Percentiles rank a stretch among this genome's conserved stretches.
These are phyloP conservation scores for Drechslera avenae DNA, from an alignment of 2,329 filamentous ascomycete species.

Conservation along the genomic window DNA sequence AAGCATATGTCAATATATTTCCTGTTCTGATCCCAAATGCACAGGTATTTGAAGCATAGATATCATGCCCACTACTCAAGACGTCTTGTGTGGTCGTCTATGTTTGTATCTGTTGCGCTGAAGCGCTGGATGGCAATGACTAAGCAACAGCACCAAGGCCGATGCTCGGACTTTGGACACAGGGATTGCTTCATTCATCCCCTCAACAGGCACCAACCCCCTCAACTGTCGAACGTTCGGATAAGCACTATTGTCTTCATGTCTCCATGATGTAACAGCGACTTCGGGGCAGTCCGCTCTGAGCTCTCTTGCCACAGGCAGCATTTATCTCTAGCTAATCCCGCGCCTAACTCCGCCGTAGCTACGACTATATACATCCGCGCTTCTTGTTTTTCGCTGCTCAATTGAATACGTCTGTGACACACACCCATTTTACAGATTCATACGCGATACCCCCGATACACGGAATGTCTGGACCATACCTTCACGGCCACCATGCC, in stretches of 20 bases:
- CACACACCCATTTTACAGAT: neutral
- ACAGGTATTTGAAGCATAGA: too few species aligned
- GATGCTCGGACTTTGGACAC: constrained; percentile 9
- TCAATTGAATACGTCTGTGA: neutral
- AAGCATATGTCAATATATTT: too few species aligned
- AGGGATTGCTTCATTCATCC: neutral
- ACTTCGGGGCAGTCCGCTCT: neutral
- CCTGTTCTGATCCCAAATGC: too few species aligned
- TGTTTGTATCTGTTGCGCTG: too few species aligned
- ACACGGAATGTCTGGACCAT: constrained; percentile 27
- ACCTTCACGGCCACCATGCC: constrained; percentile 51
- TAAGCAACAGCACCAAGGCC: constrained; percentile 10
- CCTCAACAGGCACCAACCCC: neutral
- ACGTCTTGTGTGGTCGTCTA: too few species aligned
- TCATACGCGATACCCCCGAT: neutral
- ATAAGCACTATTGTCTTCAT: neutral
- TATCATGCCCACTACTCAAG: too few species aligned
- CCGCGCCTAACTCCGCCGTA: constrained; percentile 4
- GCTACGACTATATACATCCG: neutral
- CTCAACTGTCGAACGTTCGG: neutral
- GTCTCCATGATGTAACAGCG: neutral
- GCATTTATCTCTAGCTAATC: constrained; percentile 5
- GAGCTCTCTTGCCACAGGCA: neutral
- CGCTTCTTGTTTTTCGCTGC: neutral
- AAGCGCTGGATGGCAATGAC: neutral